phyloP scores from a whole-genome alignment of 1,139 yeast genomes.

The Suzukiozyma palmioleophila region DNA sequence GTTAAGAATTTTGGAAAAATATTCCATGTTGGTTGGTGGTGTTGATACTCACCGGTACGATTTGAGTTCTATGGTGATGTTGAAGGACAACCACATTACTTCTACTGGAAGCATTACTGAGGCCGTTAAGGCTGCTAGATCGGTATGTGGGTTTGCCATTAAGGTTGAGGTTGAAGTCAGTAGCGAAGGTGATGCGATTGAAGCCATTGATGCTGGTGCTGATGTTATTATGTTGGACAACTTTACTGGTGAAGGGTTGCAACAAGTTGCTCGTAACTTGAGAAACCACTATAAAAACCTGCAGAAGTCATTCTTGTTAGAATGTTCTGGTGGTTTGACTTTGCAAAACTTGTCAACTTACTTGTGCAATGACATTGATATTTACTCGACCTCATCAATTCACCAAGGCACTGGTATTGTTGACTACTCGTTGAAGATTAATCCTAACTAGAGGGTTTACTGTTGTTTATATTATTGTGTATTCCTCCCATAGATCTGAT shows the following conservation, averaged over 20 bases:
- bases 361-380: constrained; percentile 77
- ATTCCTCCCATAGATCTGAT: background rate
- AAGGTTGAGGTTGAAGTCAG: constrained; percentile 93
- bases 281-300: constrained; percentile 53
- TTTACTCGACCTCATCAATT: constrained; percentile 87
- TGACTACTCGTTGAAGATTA: constrained; percentile 82
- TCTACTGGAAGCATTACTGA: constrained; percentile 86
- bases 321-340: constrained; percentile 90
- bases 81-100: constrained; percentile 90
- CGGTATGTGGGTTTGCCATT: constrained; percentile 82
- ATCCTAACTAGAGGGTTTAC: constrained; percentile 15
- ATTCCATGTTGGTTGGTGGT: constrained; percentile 94
- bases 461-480: background rate
- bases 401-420: constrained; percentile 84
- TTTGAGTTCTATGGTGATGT: constrained; percentile 91
- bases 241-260: constrained; percentile 65
- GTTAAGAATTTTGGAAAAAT: constrained; percentile 78
- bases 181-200: constrained; percentile 77
- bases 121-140: constrained; percentile 74
- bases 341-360: constrained; percentile 60
- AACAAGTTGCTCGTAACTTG: constrained; percentile 59
- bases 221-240: constrained; percentile 95
- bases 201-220: constrained; percentile 93
- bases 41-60: constrained; percentile 92
- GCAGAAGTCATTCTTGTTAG: constrained; percentile 59